phyloP scores from a whole-genome alignment of 179 eudicot genomes.

The Actinidia polygama region DNA sequence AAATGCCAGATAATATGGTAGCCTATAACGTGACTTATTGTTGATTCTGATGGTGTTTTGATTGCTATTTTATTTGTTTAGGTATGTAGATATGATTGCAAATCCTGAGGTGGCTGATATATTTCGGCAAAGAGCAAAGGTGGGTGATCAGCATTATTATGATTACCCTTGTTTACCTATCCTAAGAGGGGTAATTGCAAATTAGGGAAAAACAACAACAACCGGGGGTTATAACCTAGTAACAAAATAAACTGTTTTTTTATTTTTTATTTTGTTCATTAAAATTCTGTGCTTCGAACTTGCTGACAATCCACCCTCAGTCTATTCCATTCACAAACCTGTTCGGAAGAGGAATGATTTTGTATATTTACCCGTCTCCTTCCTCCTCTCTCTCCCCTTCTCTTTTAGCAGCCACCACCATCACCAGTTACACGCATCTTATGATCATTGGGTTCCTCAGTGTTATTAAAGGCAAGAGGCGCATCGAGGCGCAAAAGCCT shows the following conservation, averaged over 20 bases:
- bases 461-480: too few species aligned
- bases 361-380: too few species aligned
- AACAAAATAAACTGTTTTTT: neutral
- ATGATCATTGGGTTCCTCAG: too few species aligned
- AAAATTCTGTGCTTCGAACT: neutral
- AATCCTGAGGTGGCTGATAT: constrained; percentile 85
- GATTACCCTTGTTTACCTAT: neutral
- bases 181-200: neutral
- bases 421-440: too few species aligned
- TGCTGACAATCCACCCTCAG: neutral
- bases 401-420: too few species aligned
- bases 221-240: neutral
- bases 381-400: too few species aligned
- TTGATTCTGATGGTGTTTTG: neutral
- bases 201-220: neutral
- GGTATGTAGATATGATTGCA: constrained; percentile 98
- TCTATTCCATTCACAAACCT: neutral
- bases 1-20: neutral
- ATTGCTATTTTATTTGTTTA: constrained; percentile 18
- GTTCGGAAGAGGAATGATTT: neutral
- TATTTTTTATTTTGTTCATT: neutral
- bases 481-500: too few species aligned
- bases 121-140: constrained; percentile 94
- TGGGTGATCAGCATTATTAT: constrained; percentile 22
- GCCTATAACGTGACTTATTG: constrained; percentile 4